These are phyloP conservation scores for Taphrina flavorubra DNA, from an alignment of 1,139 yeast genomes.

Conservation along the genomic window DNA sequence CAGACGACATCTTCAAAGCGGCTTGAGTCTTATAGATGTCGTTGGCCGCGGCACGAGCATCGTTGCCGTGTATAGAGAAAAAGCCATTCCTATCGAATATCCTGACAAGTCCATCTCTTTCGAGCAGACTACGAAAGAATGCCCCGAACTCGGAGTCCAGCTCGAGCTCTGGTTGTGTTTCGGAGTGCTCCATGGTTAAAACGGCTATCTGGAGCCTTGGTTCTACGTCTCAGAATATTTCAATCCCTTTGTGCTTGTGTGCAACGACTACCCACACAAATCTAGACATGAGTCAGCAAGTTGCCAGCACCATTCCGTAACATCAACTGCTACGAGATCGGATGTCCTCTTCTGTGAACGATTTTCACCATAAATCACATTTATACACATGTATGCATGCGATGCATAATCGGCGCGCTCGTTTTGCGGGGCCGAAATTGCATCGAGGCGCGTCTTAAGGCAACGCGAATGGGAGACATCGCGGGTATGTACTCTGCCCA, in stretches of 20 bases:
- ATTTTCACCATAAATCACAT: not conserved
- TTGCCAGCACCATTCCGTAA: too few relatives aligned
- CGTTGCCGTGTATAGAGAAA: conserved; percentile 73
- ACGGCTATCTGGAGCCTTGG: too few relatives aligned
- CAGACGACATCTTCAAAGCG: conserved; percentile 65
- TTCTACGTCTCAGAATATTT: too few relatives aligned
- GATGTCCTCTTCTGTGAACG: not conserved
- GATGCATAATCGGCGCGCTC: not conserved
- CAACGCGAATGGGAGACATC: too few relatives aligned
- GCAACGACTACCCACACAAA: too few relatives aligned
- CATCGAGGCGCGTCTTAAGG: not conserved
- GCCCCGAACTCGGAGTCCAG: conserved; percentile 71
- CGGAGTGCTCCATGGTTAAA: not conserved
- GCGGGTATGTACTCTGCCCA: too few relatives aligned
- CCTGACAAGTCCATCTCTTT: conserved; percentile 60
- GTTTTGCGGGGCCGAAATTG: conserved; percentile 6
- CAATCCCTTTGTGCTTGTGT: too few relatives aligned
- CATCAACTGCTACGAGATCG: too few relatives aligned
- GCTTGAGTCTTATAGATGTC: conserved; percentile 79
- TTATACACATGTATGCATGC: not conserved
- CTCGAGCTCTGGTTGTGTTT: conserved; percentile 49
- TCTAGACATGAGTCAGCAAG: too few relatives aligned
- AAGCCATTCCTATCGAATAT: conserved; percentile 75
- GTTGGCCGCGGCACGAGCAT: conserved; percentile 83
- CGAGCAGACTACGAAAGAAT: conserved; percentile 59